phyloP scores from a whole-genome alignment of 352 stramenopile genomes.

The Globisporangium spiculum region DNA sequence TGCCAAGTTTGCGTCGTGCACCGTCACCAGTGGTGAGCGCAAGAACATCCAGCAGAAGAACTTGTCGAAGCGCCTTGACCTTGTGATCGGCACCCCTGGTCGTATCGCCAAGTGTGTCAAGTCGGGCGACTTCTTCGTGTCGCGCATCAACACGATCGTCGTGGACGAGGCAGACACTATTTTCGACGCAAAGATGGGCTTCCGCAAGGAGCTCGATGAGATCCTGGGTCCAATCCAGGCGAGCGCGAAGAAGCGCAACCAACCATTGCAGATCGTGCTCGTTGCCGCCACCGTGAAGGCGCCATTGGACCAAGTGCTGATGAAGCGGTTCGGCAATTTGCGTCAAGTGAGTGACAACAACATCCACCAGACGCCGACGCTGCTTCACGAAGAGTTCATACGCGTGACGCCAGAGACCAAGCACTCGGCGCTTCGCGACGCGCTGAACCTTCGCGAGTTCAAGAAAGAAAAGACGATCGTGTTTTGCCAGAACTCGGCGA shows the following conservation, averaged over 20 bases:
- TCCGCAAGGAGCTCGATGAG: conserved; percentile 67
- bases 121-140: conserved; percentile 74
- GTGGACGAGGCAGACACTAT: conserved; percentile 81
- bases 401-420: conserved; percentile 60
- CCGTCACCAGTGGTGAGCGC: conserved; percentile 63
- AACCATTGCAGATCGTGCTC: conserved; percentile 64
- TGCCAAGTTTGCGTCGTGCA: conserved; percentile 65
- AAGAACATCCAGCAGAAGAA: conserved; percentile 67
- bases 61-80: conserved; percentile 44
- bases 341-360: conserved; percentile 60
- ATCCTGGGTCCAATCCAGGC: conserved; percentile 62
- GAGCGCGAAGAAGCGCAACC: conserved; percentile 54
- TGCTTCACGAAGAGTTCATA: conserved; percentile 66
- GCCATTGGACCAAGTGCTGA: conserved; percentile 67
- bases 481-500: conserved; percentile 75
- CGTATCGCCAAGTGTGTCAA: conserved; percentile 71
- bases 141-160: conserved; percentile 62
- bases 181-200: conserved; percentile 83
- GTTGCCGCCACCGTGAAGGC: conserved; percentile 68
- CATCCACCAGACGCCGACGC: conserved; percentile 63
- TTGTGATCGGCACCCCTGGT: conserved; percentile 76
- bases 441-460: conserved; percentile 39
- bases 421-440: conserved; percentile 64
- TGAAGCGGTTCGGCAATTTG: conserved; percentile 65
- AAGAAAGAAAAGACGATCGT: conserved; percentile 57